Percentiles rank a stretch among this genome's conserved stretches.
Conservation (phyloP, 2,329 filamentous ascomycete species). For the Cladosporium cucumerinum region DNA sequence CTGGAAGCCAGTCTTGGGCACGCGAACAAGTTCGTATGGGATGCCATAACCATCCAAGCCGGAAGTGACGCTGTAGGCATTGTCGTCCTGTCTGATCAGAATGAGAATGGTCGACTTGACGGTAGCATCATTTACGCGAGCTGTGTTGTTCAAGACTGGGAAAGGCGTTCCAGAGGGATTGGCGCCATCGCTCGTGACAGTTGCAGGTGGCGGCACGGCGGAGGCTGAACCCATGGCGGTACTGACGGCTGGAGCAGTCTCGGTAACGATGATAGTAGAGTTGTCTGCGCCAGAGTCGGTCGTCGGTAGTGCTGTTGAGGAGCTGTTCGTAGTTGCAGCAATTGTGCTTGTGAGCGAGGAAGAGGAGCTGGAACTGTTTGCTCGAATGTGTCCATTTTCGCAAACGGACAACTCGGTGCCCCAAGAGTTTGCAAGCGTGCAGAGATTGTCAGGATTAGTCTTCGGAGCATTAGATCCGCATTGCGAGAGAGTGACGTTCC, state of each 20-base stretch:
- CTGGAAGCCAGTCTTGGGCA: conserved; percentile 51
- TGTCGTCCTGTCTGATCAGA: conserved; percentile 39
- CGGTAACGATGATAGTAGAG: neutral
- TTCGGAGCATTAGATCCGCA: neutral
- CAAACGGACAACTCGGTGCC: neutral
- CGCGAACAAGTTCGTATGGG: conserved; percentile 53
- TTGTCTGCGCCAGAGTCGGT: neutral
- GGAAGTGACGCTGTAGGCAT: conserved; percentile 49
- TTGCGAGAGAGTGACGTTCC: neutral
- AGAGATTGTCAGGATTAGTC: neutral
- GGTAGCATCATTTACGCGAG: neutral
- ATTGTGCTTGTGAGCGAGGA: neutral
- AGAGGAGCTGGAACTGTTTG: neutral
- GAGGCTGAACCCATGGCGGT: conserved; percentile 6
- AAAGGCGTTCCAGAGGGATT: neutral
- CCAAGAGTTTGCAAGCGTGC: neutral
- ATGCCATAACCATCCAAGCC: conserved; percentile 61
- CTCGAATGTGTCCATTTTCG: neutral
- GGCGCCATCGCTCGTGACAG: neutral
- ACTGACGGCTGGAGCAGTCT: neutral
- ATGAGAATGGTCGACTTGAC: conserved; percentile 6
- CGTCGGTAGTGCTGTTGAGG: neutral
- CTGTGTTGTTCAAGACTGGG: neutral
- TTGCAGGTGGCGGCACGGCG: conserved; percentile 3
- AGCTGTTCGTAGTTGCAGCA: neutral